A percentile compares a stretch with the other conserved stretches of the same genome.
Conservation (phyloP, 148 eudicot species). For the Hydrangea macrophylla region DNA sequence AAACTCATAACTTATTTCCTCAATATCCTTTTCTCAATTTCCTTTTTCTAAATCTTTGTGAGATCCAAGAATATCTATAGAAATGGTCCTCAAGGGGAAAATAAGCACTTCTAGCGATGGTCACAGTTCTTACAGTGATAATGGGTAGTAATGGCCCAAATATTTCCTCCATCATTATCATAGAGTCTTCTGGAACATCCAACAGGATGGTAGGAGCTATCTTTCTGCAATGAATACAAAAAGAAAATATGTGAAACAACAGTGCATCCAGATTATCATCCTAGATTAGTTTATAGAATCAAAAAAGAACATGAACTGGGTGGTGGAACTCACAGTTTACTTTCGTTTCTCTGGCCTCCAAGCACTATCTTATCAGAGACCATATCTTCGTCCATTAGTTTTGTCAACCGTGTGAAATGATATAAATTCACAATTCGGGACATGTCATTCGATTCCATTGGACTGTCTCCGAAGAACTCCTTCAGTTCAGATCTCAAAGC, state of each 20-base stretch:
- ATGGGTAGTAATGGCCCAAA: slow-evolving; percentile 81
- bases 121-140: slow-evolving; percentile 48
- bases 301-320: background rate
- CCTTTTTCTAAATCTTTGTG: background rate
- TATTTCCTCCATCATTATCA: slow-evolving; percentile 66
- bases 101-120: background rate
- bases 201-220: slow-evolving; percentile 66
- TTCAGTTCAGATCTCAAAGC: slow-evolving; percentile 38
- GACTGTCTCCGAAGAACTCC: slow-evolving; percentile 45
- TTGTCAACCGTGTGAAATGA: slow-evolving; percentile 49
- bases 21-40: no score
- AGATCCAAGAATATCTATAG: background rate
- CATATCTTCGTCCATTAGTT: slow-evolving; percentile 45
- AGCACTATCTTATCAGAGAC: slow-evolving; percentile 44
- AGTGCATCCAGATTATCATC: background rate
- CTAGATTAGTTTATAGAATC: background rate
- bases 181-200: slow-evolving; percentile 51
- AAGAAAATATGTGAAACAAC: background rate
- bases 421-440: slow-evolving; percentile 44
- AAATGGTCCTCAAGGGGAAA: background rate
- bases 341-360: slow-evolving; percentile 55
- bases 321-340: slow-evolving; percentile 39
- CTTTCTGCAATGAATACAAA: slow-evolving; percentile 33
- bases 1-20: no score
- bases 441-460: slow-evolving; percentile 49